Evolutionary conservation across 2,329 filamentous ascomycete genomes (phyloP).

Genomic region (Tothia fuscella): DNA sequence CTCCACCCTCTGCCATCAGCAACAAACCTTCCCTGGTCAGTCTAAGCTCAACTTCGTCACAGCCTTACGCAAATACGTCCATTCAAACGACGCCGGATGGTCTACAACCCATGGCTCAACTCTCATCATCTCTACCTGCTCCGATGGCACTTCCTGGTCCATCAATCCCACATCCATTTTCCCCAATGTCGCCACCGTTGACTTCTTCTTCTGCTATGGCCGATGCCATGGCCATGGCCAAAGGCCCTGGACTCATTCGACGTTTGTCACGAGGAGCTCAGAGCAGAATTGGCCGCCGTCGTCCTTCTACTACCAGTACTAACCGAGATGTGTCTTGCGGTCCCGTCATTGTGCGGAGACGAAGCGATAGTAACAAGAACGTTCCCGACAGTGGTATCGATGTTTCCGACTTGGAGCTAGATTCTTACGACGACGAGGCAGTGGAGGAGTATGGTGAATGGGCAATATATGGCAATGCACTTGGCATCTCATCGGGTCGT

Average conservation of each 20-base stretch:
- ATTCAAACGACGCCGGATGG: constrained; percentile 57
- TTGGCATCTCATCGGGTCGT: constrained; percentile 26
- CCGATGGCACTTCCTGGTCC: constrained; percentile 63
- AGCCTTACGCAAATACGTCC: constrained; percentile 33
- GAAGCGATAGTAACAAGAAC: constrained; percentile 70
- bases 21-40: constrained; percentile 9
- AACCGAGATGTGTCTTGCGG: constrained; percentile 82
- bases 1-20: constrained; percentile 14
- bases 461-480: too few species aligned
- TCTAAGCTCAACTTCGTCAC: constrained; percentile 6
- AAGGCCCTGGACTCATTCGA: constrained; percentile 62
- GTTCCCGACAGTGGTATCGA: constrained; percentile 30
- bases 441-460: constrained; percentile 30
- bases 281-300: constrained; percentile 58
- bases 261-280: constrained; percentile 72
- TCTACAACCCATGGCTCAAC: constrained; percentile 42
- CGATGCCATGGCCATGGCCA: constrained; percentile 45
- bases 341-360: constrained; percentile 72
- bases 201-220: constrained; percentile 46
- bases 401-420: constrained; percentile 39
- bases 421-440: constrained; percentile 44
- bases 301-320: constrained; percentile 57
- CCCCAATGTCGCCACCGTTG: constrained; percentile 36
- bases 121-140: constrained; percentile 37
- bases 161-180: constrained; percentile 45